Base-by-base conservation (phyloP, 345 rosid species). In the Rubroshorea leprosula region DNA sequence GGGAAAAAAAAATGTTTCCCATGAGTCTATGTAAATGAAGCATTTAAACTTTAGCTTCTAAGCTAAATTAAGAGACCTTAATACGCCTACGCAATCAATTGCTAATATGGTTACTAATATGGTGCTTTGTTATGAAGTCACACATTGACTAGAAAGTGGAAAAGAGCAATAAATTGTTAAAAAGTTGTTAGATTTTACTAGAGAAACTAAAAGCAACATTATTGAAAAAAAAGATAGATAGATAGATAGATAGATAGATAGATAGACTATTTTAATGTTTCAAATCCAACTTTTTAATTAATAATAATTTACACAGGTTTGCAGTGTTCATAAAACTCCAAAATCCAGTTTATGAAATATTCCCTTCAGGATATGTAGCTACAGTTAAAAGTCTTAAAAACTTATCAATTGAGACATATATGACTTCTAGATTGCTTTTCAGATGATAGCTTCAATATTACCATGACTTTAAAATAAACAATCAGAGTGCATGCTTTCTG, bases 401-500 rank as follows among this genome's bases (percentile, higher is more conserved):
- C n/a, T n/a, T n/a, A n/a, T n/a, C n/a, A n/a, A n/a, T n/a, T n/a
- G n/a, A n/a, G n/a, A 29, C 5, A 29, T 9, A 29, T 29, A 29
- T 29, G 35, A 29, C 4, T 29, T 4, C 4, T 9, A 29, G 35
- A 29, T 4, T 29, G 35, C 35, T 9, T 29, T 29, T 9, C 4
- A 9, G 4, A 29, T 29, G 9, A 29, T 29, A 29, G 9, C 35
- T 4, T 29, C 35, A 29, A 29, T 29, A 9, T 29, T 29, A 29
- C 9, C 35, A 29, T 29, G 5, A 29, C 24, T 27, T 54, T 23
- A 12, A 20, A 29, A 43, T 45, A 6, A 45, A 45, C 1, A 21
- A 39, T n/a, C n/a, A 25, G 51, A 59, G 14, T 27, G 10, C 7
- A 47, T 43, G n/a, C 27, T 59, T 48, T 47, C 41, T 46, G 21